Base-by-base conservation (phyloP, 805 yeast species). In the Cyberlindnera subsufficiens region DNA sequence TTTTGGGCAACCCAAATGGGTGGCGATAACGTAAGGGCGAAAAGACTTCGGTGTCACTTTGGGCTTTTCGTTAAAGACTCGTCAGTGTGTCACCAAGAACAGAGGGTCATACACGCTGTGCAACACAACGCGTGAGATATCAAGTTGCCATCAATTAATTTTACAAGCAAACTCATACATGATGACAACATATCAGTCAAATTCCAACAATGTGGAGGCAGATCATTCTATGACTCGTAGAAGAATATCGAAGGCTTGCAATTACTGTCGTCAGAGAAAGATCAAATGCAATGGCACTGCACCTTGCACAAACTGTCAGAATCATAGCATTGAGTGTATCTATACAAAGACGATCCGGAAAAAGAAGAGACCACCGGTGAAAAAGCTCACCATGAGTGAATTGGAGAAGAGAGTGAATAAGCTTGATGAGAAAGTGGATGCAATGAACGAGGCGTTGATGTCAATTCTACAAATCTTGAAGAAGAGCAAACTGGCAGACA, bases 241-340 rank as follows among this genome's bases (percentile, higher is more conserved):
- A 42, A 53, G 72, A 32, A 64, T 65, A 15, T 58, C 64, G 6
- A 62, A 63, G 15, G 71, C 71, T 5, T 68, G 72, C 48, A 68
- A 67, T 45, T 58, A 63, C 45, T 68, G 72, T 42, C 64, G 72
- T n/a, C 65, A 61, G 36, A 59, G 68, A 46, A 68, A 68, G 54
- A 65, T 65, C 49, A 63, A 63, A 41, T 68, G 72, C 45, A 61
- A 68, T 50, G 71, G 70, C 6, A 53, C 46, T 22, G 10, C 54
- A 2, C 59, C 91, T 1, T 86, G 93, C 61, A 74, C 82, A 22
- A 90, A 85, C 57, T 89, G 96, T 58, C 82, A 95, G 3, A 95
- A 82, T 3, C 90, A 88, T 62, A 74, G 81, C 19, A 86, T 84
- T 59, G 83, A 77, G 35, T 89, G 96, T 62, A 78, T 90, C 0